Conservation (phyloP, 805 yeast genomes). For the Ogataea naganishii region DNA sequence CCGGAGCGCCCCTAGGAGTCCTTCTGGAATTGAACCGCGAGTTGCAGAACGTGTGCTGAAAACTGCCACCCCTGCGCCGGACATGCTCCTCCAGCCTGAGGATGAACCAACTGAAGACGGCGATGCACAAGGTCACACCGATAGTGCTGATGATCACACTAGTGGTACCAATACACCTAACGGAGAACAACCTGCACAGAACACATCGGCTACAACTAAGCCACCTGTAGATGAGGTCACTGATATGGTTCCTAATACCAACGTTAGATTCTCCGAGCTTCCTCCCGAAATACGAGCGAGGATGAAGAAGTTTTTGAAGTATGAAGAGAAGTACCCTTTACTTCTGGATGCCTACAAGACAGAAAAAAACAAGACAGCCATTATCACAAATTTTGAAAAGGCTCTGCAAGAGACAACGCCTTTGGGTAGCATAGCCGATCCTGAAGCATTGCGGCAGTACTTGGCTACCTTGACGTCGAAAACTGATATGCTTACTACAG, state of each 20-base stretch:
- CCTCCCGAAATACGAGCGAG: conserved; percentile 53
- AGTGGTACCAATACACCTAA: conserved; percentile 4
- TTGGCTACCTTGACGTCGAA: conserved; percentile 55
- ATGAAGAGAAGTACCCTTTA: conserved; percentile 85
- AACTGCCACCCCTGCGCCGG: conserved; percentile 39
- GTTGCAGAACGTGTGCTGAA: conserved; percentile 25
- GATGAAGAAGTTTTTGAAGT: conserved; percentile 69
- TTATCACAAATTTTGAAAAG: conserved; percentile 56
- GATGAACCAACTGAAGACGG: conserved; percentile 23
- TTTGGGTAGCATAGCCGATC: conserved; percentile 62
- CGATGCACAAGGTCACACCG: conserved; percentile 1
- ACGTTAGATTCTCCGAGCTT: conserved; percentile 29
- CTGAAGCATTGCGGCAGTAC: conserved; percentile 61
- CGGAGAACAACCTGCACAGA: too few relatives aligned
- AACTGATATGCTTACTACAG: conserved; percentile 52
- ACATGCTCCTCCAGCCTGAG: conserved; percentile 36
- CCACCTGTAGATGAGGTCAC: too few relatives aligned
- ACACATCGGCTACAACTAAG: too few relatives aligned
- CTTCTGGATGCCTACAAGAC: conserved; percentile 76
- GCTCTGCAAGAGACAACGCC: conserved; percentile 78
- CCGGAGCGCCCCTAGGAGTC: conserved; percentile 9
- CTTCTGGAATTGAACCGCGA: conserved; percentile 12
- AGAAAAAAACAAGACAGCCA: conserved; percentile 60
- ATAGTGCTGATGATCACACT: conserved; percentile 3
- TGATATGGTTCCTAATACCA: conserved; percentile 21